Evolutionary conservation across 345 rosid genomes (phyloP), one percentile per base, ranked within the genome.

Genomic region (Rhodamnia argentea): DNA sequence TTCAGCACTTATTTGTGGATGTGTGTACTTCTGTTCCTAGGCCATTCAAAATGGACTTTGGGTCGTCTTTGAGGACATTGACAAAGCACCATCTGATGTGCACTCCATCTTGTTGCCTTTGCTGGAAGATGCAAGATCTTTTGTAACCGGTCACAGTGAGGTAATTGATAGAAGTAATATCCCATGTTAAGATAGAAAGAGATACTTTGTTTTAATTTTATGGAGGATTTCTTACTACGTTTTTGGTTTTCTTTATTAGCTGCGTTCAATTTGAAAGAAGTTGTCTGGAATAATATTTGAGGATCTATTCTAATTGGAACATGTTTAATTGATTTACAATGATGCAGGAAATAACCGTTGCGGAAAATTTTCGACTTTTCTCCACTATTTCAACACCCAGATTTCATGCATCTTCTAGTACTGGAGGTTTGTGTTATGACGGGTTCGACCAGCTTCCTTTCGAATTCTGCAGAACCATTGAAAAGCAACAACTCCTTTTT

Each of bases 61-160:
- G 99, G 96, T 97, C 87, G 98, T 97, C 60, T 92, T 97, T 83
- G 99, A 97, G 92, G 96, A 94, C 91, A 95, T 97, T 86, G 98
- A 97, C 91, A 95, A 94, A 92, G 98, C 98, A 87, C 94, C 98
- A 52, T 88, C 98, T 54, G 99, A 97, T 91, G 96, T 96, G 82
- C 94, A 94, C 64, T 92, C 98, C 51, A 89, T 94, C 60, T 89
- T 97, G 86, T 92, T 96, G 88, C 98, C 99, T 56, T 91, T 97
- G 89, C 91, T 97, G 82, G 99, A 93, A 92, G 99, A 96, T 51
- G 92, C 96, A 84, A 87, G 90, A 89, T 91, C 93, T 59, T 94
- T 96, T 58, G 47, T 87, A 37, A 94, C 98, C 57, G 91, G 93
- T 88, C 90, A 93, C 32, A 98, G 99, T 56, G 99, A 96, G 98